phyloP scores from a whole-genome alignment of 176 grass and related monocot species.

The Tillandsia fasciculata region DNA sequence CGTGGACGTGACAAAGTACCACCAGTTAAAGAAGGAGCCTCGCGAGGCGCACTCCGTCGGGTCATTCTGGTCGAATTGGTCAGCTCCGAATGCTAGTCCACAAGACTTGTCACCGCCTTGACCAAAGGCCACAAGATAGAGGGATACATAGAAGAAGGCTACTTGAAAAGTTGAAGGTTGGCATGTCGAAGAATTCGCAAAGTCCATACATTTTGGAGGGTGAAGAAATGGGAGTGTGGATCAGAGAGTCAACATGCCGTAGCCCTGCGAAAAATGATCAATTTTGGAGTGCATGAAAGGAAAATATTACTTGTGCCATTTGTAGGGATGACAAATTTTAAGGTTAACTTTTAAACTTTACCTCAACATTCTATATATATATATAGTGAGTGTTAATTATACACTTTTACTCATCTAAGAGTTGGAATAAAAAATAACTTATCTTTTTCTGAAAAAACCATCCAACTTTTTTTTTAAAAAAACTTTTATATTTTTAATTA shows the following conservation, averaged over 20 bases:
- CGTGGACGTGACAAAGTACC: slow-evolving; percentile 36
- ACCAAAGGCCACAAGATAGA: neutral
- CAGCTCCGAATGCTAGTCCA: neutral
- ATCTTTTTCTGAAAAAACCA: too few species aligned
- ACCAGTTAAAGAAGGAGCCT: slow-evolving; percentile 63
- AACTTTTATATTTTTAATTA: too few species aligned
- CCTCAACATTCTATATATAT: too few species aligned
- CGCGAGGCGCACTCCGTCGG: slow-evolving; percentile 22
- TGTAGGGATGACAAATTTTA: too few species aligned
- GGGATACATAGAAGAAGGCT: neutral
- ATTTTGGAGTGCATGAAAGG: too few species aligned
- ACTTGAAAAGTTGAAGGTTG: neutral
- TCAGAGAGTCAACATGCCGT: neutral
- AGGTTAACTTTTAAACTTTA: too few species aligned
- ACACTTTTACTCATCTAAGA: too few species aligned
- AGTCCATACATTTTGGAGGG: neutral
- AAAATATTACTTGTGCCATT: too few species aligned
- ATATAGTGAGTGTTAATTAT: too few species aligned
- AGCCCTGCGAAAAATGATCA: neutral
- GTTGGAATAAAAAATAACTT: too few species aligned
- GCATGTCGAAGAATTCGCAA: neutral
- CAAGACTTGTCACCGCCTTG: neutral
- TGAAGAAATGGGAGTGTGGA: neutral
- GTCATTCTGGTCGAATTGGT: slow-evolving; percentile 4
- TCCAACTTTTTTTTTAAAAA: too few species aligned